phyloP scores from a whole-genome alignment of 352 stramenopile genomes.

The Pelagophyceae sp. region DNA sequence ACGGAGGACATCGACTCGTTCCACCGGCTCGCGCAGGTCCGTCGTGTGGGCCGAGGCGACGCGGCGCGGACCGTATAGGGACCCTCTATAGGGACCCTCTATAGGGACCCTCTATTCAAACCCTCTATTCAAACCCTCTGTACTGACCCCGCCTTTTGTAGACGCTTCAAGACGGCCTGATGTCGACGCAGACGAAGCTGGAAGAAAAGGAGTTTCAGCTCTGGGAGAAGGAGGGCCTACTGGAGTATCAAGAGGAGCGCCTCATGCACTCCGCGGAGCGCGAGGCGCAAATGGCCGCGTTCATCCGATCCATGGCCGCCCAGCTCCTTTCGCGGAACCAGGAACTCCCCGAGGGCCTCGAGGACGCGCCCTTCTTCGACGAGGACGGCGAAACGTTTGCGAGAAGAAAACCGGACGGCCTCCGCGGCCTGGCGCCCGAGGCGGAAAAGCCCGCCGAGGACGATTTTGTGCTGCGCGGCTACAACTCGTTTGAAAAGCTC shows the following conservation, averaged over 20 bases:
- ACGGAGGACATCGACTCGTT: not conserved
- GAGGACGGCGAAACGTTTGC: not conserved
- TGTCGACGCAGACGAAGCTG: not conserved
- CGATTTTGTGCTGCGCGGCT: too few species aligned
- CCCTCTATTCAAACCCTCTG: too few species aligned
- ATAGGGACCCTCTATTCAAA: too few species aligned
- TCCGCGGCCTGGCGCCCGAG: too few species aligned
- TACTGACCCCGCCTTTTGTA: not conserved
- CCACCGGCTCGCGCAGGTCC: not conserved
- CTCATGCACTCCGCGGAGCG: constrained; percentile 3
- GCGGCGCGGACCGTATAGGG: too few species aligned
- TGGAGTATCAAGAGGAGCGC: constrained; percentile 19
- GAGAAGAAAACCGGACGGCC: not conserved
- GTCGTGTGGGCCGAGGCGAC: not conserved
- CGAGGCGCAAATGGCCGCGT: not conserved
- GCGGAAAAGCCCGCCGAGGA: too few species aligned
- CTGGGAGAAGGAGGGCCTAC: constrained; percentile 14
- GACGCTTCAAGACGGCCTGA: not conserved
- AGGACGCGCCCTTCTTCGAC: not conserved
- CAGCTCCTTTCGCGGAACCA: not conserved
- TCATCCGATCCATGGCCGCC: not conserved
- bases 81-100: too few species aligned
- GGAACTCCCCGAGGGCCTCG: not conserved
- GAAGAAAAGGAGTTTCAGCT: constrained; percentile 22
- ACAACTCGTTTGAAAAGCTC: too few species aligned